These are phyloP conservation scores for Nicotiana obtusifolia DNA, from an alignment of 257 asterid species.

Conservation along the genomic window DNA sequence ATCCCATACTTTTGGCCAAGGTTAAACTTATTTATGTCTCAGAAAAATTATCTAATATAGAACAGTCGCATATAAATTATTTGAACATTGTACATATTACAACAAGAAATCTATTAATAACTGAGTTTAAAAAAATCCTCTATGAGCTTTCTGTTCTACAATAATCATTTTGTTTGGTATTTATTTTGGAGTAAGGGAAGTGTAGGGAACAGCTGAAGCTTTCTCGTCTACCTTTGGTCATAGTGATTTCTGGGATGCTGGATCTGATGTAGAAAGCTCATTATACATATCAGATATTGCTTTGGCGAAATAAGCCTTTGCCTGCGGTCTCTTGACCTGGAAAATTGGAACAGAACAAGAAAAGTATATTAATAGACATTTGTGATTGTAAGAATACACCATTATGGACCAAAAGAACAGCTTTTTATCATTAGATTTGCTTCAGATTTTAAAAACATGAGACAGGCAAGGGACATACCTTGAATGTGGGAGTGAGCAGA, in stretches of 20 bases:
- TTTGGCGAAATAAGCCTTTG: slow-evolving; percentile 69
- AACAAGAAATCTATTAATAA: background rate
- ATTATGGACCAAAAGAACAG: too few species aligned
- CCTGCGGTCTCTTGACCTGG: slow-evolving; percentile 87
- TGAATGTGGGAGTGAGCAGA: slow-evolving; percentile 88
- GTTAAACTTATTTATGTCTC: background rate
- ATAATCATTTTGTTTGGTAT: slow-evolving; percentile 5
- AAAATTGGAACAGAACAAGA: slow-evolving; percentile 3
- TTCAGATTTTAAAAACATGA: background rate
- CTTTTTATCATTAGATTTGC: too few species aligned
- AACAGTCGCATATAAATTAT: background rate
- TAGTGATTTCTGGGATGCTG: slow-evolving; percentile 18
- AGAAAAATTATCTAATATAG: too few species aligned
- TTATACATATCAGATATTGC: slow-evolving; percentile 66
- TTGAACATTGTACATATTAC: background rate
- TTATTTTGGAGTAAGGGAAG: background rate
- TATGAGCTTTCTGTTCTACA: slow-evolving; percentile 3
- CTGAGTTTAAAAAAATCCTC: background rate
- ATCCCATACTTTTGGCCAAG: background rate
- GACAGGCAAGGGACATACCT: slow-evolving; percentile 35
- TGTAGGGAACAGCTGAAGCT: background rate
- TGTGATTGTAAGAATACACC: too few species aligned
- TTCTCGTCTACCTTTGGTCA: background rate
- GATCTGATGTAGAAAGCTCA: slow-evolving; percentile 62
- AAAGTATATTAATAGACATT: background rate